Conservation (phyloP, 2,329 filamentous ascomycete species). For the Fusarium citri region DNA sequence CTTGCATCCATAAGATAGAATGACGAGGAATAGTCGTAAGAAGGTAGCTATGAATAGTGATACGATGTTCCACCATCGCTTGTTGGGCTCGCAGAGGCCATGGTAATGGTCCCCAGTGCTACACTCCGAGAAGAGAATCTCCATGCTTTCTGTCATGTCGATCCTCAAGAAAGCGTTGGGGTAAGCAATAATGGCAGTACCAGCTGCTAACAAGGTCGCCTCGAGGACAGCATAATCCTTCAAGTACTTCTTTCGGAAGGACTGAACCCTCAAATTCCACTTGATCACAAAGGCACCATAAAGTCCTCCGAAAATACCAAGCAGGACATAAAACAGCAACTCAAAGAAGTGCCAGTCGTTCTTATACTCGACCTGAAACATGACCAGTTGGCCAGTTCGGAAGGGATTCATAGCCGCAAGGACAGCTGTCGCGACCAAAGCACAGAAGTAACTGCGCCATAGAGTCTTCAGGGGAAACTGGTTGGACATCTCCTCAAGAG, state of each 20-base stretch:
- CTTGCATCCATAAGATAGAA: constrained; percentile 97
- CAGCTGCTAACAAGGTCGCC: constrained; percentile 82
- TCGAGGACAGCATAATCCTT: constrained; percentile 86
- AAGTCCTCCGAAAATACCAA: constrained; percentile 92
- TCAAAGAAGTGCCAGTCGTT: constrained; percentile 99
- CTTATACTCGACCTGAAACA: constrained; percentile 98
- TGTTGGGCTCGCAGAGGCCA: constrained; percentile 83
- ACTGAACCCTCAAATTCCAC: constrained; percentile 91
- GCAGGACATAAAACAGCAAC: constrained; percentile 87
- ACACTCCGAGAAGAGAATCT: constrained; percentile 94
- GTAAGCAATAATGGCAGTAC: constrained; percentile 93
- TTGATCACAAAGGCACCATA: constrained; percentile 98
- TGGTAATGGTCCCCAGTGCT: constrained; percentile 90
- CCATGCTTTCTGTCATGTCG: constrained; percentile 99
- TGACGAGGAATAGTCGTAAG: constrained; percentile 84
- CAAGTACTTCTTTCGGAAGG: constrained; percentile 94
- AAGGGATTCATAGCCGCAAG: constrained; percentile 98
- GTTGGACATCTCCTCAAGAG: constrained; percentile 96
- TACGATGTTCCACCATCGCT: constrained; percentile 81
- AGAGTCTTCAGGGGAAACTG: constrained; percentile 97
- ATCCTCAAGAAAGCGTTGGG: constrained; percentile 95
- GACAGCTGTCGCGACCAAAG: constrained; percentile 91
- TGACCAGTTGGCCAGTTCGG: constrained; percentile 95
- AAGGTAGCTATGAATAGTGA: constrained; percentile 84
- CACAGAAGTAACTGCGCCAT: constrained; percentile 98